These are phyloP conservation scores for Castanospermum australe DNA, from an alignment of 306 rosid species.

Conservation along the genomic window DNA sequence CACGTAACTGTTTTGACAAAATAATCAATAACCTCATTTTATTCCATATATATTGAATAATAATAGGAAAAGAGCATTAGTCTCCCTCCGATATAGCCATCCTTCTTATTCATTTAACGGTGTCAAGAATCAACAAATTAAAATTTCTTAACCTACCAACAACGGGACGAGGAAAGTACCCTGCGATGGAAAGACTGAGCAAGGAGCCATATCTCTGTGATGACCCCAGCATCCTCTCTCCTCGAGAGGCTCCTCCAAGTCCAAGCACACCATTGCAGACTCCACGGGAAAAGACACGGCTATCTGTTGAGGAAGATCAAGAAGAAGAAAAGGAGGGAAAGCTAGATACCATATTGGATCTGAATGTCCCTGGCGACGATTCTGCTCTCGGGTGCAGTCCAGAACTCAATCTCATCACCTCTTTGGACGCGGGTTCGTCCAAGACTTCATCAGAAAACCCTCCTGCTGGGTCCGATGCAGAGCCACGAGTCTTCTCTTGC, in stretches of 20 bases:
- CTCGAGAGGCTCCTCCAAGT: conserved; percentile 35
- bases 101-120: conserved; percentile 27
- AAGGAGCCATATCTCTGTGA: background rate
- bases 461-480: conserved; percentile 7
- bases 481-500: conserved; percentile 61
- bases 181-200: conserved; percentile 44
- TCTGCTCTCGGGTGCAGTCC: conserved; percentile 8
- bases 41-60: conserved; percentile 33
- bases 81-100: background rate
- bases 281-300: conserved; percentile 30
- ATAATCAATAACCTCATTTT: background rate
- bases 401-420: conserved; percentile 46
- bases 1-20: background rate
- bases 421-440: conserved; percentile 34
- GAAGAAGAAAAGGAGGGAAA: conserved; percentile 24
- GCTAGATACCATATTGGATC: conserved; percentile 37
- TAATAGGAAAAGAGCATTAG: conserved; percentile 30
- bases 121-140: conserved; percentile 1
- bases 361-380: conserved; percentile 32
- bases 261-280: conserved; percentile 43
- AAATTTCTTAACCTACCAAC: background rate
- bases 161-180: background rate
- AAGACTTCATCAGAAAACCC: conserved; percentile 15
- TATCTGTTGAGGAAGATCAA: conserved; percentile 25
- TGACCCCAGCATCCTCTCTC: background rate